A percentile compares a stretch with the other conserved stretches of the same genome.
These are phyloP conservation scores for Actinidia arguta DNA, from an alignment of 179 eudicot species.

Conservation along the genomic window DNA sequence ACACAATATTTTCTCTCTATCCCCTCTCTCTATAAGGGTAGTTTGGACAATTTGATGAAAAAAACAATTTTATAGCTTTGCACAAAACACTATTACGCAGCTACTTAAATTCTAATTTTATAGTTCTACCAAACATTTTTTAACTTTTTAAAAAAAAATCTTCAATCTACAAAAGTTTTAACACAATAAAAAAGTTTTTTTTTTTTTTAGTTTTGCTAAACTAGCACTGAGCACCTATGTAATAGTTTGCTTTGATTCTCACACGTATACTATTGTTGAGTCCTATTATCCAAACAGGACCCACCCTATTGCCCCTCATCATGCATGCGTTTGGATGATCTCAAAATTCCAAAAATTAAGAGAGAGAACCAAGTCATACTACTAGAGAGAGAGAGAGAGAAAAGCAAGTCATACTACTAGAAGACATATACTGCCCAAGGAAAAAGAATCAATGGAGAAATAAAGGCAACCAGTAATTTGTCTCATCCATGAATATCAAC, in stretches of 20 bases:
- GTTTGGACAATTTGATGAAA: no score
- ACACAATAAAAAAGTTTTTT: no score
- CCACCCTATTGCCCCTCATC: neutral
- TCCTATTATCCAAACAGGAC: conserved; percentile 5
- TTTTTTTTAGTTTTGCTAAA: neutral
- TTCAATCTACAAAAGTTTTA: no score
- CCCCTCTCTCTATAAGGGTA: no score
- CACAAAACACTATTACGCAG: no score
- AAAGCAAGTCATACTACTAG: neutral
- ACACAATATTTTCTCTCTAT: no score
- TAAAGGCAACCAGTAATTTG: neutral
- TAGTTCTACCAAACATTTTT: no score
- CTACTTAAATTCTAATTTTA: no score
- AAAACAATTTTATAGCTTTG: no score
- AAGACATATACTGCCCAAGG: neutral
- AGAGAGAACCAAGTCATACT: neutral
- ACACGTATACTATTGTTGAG: neutral
- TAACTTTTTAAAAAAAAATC: no score
- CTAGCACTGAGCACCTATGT: neutral
- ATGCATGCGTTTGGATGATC: conserved; percentile 4
- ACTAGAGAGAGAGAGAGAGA: neutral
- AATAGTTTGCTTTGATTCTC: neutral
- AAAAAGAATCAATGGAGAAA: neutral
- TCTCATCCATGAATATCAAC: neutral
- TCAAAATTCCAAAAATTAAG: neutral